phyloP scores from a whole-genome alignment of 179 eudicot genomes.

The Camellia oleifera region DNA sequence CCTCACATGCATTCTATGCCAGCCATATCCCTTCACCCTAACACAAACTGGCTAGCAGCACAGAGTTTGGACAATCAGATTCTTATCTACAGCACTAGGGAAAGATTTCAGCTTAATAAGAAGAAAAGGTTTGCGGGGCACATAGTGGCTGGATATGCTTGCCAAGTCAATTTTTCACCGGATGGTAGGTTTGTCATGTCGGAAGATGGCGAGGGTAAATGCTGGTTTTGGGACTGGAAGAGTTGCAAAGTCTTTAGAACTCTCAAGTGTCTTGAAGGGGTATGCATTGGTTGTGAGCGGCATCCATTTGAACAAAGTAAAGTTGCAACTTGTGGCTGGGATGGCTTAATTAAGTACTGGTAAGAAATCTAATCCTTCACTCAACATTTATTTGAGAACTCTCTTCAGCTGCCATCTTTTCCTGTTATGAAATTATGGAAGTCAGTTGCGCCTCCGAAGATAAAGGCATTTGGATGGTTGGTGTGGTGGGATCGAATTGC shows the following conservation, averaged over 20 bases:
- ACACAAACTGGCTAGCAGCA: slow-evolving; percentile 90
- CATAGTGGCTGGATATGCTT: slow-evolving; percentile 92
- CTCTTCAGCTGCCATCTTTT: too few relatives aligned
- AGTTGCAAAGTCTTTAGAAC: slow-evolving; percentile 86
- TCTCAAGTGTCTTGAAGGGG: slow-evolving; percentile 86
- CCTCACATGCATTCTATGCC: slow-evolving; percentile 99
- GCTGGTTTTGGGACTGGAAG: slow-evolving; percentile 99
- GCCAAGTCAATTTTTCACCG: slow-evolving; percentile 96
- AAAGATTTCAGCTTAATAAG: slow-evolving; percentile 89
- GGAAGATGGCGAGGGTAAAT: slow-evolving; percentile 92
- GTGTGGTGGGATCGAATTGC: too few relatives aligned
- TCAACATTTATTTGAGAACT: too few relatives aligned
- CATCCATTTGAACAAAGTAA: slow-evolving; percentile 95
- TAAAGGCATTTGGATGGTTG: too few relatives aligned
- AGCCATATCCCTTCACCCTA: slow-evolving; percentile 78
- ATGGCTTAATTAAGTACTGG: slow-evolving; percentile 95
- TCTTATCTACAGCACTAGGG: slow-evolving; percentile 84
- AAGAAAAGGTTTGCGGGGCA: slow-evolving; percentile 97
- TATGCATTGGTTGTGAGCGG: slow-evolving; percentile 88
- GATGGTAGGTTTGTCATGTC: slow-evolving; percentile 97
- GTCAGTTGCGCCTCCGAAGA: too few relatives aligned
- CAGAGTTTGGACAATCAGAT: slow-evolving; percentile 98
- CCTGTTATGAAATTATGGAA: too few relatives aligned
- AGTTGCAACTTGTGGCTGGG: slow-evolving; percentile 99
- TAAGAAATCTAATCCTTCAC: slow-evolving; percentile 23